phyloP scores from a whole-genome alignment of 2,329 filamentous ascomycete species.

The Alternaria arborescens region DNA sequence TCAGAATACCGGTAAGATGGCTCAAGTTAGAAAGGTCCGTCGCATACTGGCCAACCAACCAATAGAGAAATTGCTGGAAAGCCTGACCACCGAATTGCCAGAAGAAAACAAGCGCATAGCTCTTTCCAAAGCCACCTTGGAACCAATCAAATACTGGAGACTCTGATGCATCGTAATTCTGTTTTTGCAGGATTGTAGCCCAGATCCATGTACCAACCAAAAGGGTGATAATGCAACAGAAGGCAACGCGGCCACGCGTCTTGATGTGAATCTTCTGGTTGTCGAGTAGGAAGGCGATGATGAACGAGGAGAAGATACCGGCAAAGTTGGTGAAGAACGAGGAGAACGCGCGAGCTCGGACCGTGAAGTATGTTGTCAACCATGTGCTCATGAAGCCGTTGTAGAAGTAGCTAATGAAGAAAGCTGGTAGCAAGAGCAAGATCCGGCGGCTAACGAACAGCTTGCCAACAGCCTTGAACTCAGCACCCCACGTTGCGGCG shows the following conservation, averaged over 20 bases:
- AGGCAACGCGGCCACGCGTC: conserved; percentile 41
- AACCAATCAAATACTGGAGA: conserved; percentile 47
- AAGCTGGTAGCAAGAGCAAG: conserved; percentile 44
- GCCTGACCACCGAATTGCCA: conserved; percentile 50
- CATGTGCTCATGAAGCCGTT: conserved; percentile 49
- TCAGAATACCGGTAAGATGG: conserved; percentile 48
- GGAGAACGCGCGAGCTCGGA: conserved; percentile 46
- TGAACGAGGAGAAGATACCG: conserved; percentile 48
- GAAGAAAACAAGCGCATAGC: conserved; percentile 47
- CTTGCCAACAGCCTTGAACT: conserved; percentile 44
- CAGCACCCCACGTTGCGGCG: conserved; percentile 33
- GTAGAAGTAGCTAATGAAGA: conserved; percentile 52
- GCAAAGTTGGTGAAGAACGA: conserved; percentile 51
- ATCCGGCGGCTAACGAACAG: conserved; percentile 44
- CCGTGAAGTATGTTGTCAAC: conserved; percentile 49
- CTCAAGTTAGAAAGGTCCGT: conserved; percentile 43
- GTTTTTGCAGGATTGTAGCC: conserved; percentile 44
- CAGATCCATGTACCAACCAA: conserved; percentile 49
- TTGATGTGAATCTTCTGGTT: conserved; percentile 47
- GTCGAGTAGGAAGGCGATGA: conserved; percentile 46
- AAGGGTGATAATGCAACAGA: conserved; percentile 40
- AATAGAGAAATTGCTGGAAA: conserved; percentile 50
- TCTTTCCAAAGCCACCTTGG: conserved; percentile 44
- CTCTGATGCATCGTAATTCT: conserved; percentile 41
- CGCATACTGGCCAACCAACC: conserved; percentile 49